These are phyloP conservation scores for Penicillium odoratum DNA, from an alignment of 495 filamentous ascomycete species.

Conservation along the genomic window DNA sequence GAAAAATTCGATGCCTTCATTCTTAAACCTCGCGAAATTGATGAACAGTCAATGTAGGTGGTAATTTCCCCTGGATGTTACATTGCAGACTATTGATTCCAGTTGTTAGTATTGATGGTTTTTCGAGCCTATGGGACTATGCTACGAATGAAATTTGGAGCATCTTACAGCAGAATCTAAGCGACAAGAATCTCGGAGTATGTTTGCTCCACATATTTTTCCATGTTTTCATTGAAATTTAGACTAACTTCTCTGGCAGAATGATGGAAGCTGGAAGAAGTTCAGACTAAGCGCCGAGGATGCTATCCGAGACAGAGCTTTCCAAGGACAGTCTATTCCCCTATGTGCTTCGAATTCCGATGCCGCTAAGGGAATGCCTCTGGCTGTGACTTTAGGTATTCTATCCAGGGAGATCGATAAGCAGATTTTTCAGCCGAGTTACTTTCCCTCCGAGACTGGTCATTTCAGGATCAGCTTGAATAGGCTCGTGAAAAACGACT, in stretches of 20 bases:
- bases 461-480: constrained; percentile 13
- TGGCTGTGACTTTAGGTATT: constrained; percentile 25
- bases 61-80: background rate
- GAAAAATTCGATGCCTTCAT: background rate
- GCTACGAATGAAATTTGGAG: background rate
- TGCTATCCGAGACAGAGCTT: background rate
- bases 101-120: background rate
- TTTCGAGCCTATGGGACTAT: background rate
- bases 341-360: constrained; percentile 11
- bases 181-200: background rate
- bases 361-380: constrained; percentile 16
- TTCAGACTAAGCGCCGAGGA: background rate
- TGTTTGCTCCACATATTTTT: background rate
- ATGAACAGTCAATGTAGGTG: background rate
- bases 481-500: constrained; percentile 20
- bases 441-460: constrained; percentile 15
- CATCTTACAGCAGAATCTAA: background rate
- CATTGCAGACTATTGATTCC: background rate
- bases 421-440: constrained; percentile 29
- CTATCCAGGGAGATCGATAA: constrained; percentile 26
- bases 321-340: background rate
- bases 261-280: constrained; percentile 5
- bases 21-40: background rate
- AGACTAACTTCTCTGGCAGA: background rate
- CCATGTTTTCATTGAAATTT: too few relatives aligned